phyloP scores from a whole-genome alignment of 768 basidiomycete genomes.

The Rhodotorula taiwanensis region DNA sequence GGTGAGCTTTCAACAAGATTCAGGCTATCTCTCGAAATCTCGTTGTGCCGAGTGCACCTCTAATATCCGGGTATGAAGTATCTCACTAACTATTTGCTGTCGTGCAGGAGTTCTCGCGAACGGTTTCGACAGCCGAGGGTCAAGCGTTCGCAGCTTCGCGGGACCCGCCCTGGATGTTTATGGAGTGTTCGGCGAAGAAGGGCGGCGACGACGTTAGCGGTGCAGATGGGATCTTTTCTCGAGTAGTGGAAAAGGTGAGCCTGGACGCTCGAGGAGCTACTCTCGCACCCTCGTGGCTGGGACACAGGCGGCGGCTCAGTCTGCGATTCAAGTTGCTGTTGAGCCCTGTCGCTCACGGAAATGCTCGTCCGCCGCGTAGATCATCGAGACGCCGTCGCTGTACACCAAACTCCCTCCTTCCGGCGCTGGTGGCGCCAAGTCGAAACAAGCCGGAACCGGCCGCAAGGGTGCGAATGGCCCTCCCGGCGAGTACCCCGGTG shows the following conservation, averaged over 20 bases:
- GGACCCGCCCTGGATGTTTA: constrained; percentile 74
- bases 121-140: constrained; percentile 73
- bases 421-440: neutral
- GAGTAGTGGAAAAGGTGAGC: constrained; percentile 70
- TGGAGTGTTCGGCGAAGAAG: constrained; percentile 92
- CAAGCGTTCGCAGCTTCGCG: constrained; percentile 59
- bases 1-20: constrained; percentile 47
- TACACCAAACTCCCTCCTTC: constrained; percentile 18
- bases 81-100: neutral
- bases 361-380: neutral
- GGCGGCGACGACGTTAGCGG: constrained; percentile 58
- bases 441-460: neutral
- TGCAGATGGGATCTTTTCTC: constrained; percentile 59
- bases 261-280: no score
- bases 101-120: constrained; percentile 74
- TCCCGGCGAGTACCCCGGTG: constrained; percentile 24
- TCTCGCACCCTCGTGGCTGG: no score
- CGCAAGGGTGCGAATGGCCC: neutral
- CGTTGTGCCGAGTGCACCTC: no score
- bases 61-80: no score
- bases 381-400: constrained; percentile 33
- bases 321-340: no score
- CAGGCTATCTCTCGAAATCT: neutral
- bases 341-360: no score
- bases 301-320: no score